Base-by-base conservation (phyloP, 164 flowering plant species). In the Berberis vulgaris region DNA sequence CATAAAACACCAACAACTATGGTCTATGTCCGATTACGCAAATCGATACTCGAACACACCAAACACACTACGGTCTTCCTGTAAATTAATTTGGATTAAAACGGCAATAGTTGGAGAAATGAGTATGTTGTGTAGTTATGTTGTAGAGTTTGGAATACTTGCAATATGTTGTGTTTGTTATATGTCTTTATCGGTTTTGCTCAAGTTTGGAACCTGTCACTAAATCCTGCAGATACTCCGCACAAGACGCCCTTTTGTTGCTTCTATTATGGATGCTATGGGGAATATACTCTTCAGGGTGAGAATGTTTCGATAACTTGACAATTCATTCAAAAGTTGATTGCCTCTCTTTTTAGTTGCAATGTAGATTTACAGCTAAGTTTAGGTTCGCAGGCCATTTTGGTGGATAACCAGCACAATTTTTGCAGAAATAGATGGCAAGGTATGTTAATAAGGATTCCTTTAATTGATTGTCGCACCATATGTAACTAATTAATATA, bases 381-480 rank as follows among this genome's bases (percentile, higher is more conserved):
- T 76, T 59, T 70, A 94, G 99, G 88, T 94, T 64, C 95, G 91
- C 57, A 83, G 97, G 76, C 97, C 99, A 60, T 85, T 91, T 72
- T 95, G 99, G 97, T 95, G 91, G 93, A 78, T 95, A 74, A 95
- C 77, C 61, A 95, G 99, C 74, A 84, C 97, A 68, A 95, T 95
- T 49, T 89, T 86, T 77, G 88, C 83, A 3, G 99, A 95, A 77
- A 73, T 95, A 64, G 73, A 91, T 78, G 99, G 97, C 53, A 83
- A 85, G 89, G 99, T 95, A 84, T 73, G 85, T n/a, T 26, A 26
- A 49, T n/a, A 65, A 39, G 62, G 26, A 53, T 64, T 57, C n/a
- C 39, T 49, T 40, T 41, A 6, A 7, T 46, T 49, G 40, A 44
- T n/a, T 65, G 13, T 9, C 49, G 8, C 59, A 7, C 10, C 44